phyloP scores from a whole-genome alignment of 78 protist species.

The Tieghemostelium lacteum region DNA sequence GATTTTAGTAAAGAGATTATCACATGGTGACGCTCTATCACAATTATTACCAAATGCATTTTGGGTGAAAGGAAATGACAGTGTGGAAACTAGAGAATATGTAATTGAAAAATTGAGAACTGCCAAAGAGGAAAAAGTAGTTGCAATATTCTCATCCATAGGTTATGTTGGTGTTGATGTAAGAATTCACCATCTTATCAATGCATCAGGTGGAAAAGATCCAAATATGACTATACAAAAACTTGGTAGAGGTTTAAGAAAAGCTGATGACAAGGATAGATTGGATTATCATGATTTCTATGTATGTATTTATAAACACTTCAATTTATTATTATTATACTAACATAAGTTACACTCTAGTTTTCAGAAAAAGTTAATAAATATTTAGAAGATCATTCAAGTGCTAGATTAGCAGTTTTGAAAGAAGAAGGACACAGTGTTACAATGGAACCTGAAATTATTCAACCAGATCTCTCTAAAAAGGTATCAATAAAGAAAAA shows the following conservation, averaged over 20 bases:
- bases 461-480: too few relatives aligned
- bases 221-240: constrained; percentile 75
- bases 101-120: constrained; percentile 43
- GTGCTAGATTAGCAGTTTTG: constrained; percentile 28
- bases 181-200: constrained; percentile 65
- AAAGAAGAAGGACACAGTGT: constrained; percentile 68
- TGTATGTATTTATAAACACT: constrained; percentile 17
- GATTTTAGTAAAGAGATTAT: constrained; percentile 58
- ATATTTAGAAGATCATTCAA: constrained; percentile 38
- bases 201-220: constrained; percentile 78
- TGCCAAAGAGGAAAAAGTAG: constrained; percentile 37
- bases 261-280: constrained; percentile 61
- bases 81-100: constrained; percentile 55
- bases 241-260: constrained; percentile 78
- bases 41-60: constrained; percentile 50
- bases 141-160: constrained; percentile 74
- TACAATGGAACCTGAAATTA: constrained; percentile 18
- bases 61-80: constrained; percentile 78
- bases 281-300: constrained; percentile 79
- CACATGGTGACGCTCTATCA: constrained; percentile 64
- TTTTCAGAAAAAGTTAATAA: constrained; percentile 50
- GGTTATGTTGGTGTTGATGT: constrained; percentile 79
- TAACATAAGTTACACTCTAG: not conserved
- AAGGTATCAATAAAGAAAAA: too few relatives aligned
- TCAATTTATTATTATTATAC: not conserved